Percentiles rank a stretch among this genome's conserved stretches.
Evolutionary conservation across 768 basidiomycete genomes (phyloP).

Genomic region (Leucosporidium creatinivorum): DNA sequence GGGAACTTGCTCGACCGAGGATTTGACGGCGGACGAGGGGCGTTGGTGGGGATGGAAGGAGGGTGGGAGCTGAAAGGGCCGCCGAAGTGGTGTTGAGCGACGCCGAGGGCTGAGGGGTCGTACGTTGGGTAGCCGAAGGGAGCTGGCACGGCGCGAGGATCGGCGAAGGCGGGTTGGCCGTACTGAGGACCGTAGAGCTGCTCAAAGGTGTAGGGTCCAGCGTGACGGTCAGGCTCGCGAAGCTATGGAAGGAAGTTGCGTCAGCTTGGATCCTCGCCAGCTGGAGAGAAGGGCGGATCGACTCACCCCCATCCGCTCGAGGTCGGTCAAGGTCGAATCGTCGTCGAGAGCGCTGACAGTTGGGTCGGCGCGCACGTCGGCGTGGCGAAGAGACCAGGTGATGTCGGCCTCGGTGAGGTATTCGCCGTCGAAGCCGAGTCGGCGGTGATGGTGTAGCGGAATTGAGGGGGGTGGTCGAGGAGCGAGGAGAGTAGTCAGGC

Average conservation of each 20-base stretch:
- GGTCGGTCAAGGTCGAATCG: conserved; percentile 27
- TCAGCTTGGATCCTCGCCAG: too few species aligned
- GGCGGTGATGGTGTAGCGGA: conserved; percentile 25
- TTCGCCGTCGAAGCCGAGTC: conserved; percentile 28
- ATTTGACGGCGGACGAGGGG: conserved; percentile 17
- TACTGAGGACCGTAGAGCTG: conserved; percentile 4
- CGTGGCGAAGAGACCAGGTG: conserved; percentile 30
- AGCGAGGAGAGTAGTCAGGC: conserved; percentile 28
- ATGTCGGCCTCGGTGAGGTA: conserved; percentile 33
- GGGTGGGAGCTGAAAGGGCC: neutral
- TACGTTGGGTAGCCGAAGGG: conserved; percentile 4
- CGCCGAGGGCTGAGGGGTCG: neutral
- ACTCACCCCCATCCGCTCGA: conserved; percentile 37
- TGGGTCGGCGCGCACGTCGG: conserved; percentile 28
- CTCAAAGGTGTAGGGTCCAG: conserved; percentile 23
- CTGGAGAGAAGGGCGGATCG: too few species aligned
- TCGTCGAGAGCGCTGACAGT: conserved; percentile 26
- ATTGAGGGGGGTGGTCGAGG: conserved; percentile 20
- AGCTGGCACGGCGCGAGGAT: conserved; percentile 7
- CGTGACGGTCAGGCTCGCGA: conserved; percentile 23
- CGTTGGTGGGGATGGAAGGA: conserved; percentile 12
- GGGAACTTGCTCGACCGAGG: conserved; percentile 12
- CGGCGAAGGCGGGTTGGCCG: conserved; percentile 7
- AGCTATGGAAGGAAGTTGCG: conserved; percentile 12
- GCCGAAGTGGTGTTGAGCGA: conserved; percentile 6